Base-by-base conservation (phyloP, 2,329 filamentous ascomycete genomes). In the Acephala macrosclerotiorum region DNA sequence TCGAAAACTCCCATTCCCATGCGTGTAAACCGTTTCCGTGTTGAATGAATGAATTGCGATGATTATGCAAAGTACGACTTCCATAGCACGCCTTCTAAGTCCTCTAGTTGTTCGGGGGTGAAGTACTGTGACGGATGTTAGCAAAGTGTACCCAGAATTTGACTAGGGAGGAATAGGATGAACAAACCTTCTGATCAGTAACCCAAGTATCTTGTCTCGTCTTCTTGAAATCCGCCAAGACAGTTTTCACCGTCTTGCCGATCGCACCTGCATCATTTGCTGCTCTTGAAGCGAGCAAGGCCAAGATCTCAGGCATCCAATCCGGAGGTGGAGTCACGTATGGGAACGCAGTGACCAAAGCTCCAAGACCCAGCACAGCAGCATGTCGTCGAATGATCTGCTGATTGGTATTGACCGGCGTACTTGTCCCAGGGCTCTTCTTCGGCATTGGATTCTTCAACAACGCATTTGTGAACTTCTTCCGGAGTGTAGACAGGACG, bases 181-280 rank as follows among this genome's bases (percentile, higher is more conserved):
- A 8, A 80, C 88, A 79, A 81, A 97, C 96, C 91, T 97, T 98
- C 73, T 97, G 93, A 81, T 99, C 96, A 67, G 97, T 95, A 74
- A 91, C 91, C 96, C 96, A 99, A 72, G 95, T 99, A 83, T 99
- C 96, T 79, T 99, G 96, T 77, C 96, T 89, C 55, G 96, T 99
- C 87, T 99, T 99, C 83, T 99, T 99, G 84, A 99, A 99, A 75
- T 99, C 96, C 67, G 94, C 94, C 70, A 99, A 82, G 40, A 97
- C 94, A 20, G 86, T 87, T 85, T 99, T 99, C 12, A 97, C 96
- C 66, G 95, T 96, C 80, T 97, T 97, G 2, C 96, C 96, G 62
- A 99, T 94, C 65, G 96, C 90, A 0, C 96, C 96, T 0, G 93
- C 89, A 75, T 99, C 96, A 56, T 88, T 92, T 0, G 95, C 94